Base-by-base conservation (phyloP, 352 stramenopile species). In the Pythium aristosporum region DNA sequence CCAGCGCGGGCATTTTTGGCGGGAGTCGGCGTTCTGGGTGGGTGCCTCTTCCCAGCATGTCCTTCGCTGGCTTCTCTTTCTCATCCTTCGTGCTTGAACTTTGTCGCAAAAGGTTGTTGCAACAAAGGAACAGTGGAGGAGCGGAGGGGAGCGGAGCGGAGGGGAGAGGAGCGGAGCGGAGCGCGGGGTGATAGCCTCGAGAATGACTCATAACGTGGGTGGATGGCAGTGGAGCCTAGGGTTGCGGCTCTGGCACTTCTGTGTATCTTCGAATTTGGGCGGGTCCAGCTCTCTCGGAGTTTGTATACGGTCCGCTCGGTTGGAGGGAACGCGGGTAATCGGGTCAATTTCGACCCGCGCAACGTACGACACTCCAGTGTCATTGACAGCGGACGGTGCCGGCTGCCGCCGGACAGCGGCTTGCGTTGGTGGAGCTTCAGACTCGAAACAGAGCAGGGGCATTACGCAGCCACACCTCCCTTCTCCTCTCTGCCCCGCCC, bases 221-320 rank as follows among this genome's bases (percentile, higher is more conserved):
- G 34, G 52, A 63, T 53, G 58, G 59, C 9, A 57, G 43, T 36
- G 42, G 48, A 60, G 65, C 42, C 58, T 72, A 72, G 65, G 65
- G 65, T 72, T 72, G 58, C 65, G 65, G 63, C 52, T 64, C 44
- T 60, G 65, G 51, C 65, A 58, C 53, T 47, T 72, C 59, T 72
- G 65, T 72, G 59, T 65, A 72, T 72, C 64, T 72, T 72, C 65
- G 65, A 72, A 65, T 57, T 67, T 72, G 65, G 57, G 59, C 47
- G 52, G 58, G 51, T 52, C 52, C 1, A 28, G 21, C 43, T 57
- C 18, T 57, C 47, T 72, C 16, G 47, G 10, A 37, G 4, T 72
- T 67, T 67, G 54, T 72, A 72, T 72, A 53, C 21, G 49, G 23
- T 68, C 61, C 61, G 37, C 61, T 51, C 36, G 15, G 25, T 34